Evolutionary conservation across 2,329 filamentous ascomycete species (phyloP).

Genomic region (Clarireedia hainanense): DNA sequence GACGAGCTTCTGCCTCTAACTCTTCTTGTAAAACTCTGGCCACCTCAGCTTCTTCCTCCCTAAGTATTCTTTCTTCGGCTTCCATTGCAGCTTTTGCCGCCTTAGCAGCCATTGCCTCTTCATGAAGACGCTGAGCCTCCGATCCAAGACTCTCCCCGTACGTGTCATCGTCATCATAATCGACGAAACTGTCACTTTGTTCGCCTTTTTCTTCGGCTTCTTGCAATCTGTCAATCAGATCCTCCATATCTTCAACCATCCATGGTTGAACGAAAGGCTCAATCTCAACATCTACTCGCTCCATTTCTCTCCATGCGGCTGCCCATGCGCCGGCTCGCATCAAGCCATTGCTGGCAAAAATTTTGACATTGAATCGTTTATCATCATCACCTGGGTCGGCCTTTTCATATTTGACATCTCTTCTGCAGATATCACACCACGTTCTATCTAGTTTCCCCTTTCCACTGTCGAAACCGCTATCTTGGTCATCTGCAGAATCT

Average conservation of each 20-base stretch:
- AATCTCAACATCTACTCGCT: constrained; percentile 92
- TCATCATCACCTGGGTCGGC: constrained; percentile 16
- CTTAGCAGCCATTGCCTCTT: constrained; percentile 8
- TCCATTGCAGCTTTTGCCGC: constrained; percentile 6
- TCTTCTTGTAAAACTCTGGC: not conserved
- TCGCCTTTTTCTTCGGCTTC: constrained; percentile 6
- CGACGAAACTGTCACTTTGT: constrained; percentile 18
- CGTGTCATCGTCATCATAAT: constrained; percentile 17
- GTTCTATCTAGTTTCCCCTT: constrained; percentile 10
- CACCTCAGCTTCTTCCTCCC: not conserved
- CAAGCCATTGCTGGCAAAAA: constrained; percentile 90
- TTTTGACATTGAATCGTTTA: constrained; percentile 66
- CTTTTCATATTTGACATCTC: constrained; percentile 26
- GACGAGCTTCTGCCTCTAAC: not conserved
- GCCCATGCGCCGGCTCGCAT: constrained; percentile 90
- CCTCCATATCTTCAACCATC: constrained; percentile 52
- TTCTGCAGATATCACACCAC: constrained; percentile 29
- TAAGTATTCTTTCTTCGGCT: not conserved
- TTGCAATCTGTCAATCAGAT: constrained; percentile 32
- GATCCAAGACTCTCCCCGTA: constrained; percentile 4
- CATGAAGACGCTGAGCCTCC: constrained; percentile 9
- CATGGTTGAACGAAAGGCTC: constrained; percentile 60
- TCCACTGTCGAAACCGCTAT: constrained; percentile 8
- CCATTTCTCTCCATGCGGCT: constrained; percentile 96
- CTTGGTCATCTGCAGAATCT: constrained; percentile 17